Base-by-base conservation (phyloP, 768 basidiomycete genomes). In the Trametes villosa region DNA sequence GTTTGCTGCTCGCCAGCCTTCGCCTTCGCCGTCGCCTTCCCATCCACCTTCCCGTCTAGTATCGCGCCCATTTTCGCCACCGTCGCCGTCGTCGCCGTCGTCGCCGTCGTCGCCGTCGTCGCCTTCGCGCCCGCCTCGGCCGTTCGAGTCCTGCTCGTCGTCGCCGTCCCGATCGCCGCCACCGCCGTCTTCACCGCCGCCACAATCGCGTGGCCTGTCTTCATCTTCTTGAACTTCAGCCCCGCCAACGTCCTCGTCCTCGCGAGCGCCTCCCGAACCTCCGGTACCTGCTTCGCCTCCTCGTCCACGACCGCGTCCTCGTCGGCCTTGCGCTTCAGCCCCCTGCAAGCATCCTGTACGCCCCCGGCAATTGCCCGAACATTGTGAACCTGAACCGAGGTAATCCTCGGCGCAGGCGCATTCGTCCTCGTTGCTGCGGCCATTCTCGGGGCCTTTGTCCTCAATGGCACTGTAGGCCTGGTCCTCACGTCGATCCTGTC, bases 191-290 rank as follows among this genome's bases (percentile, higher is more conserved):
- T 53, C 27, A 17, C 52, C 4, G 41, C 44, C 26, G 38, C 22
- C 29, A 53, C 17, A 17, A 45, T 45, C 20, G 53, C 13, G 29
- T 54, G 53, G 22, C 41, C 45, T 13, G 53, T 54, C 53, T 54
- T 54, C n/a, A 54, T 26, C 53, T 54, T 54, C 53, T 45, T 54
- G 31, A 54, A 54, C 53, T 45, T 54, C 18, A 54, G 53, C 12
- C 53, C 53, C 33, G 36, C 22, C 15, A 52, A 26, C 36, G 50
- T 26, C 50, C 29, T 38, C 2, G 53, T 24, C 53, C 20, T 33
- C 7, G 53, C 30, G 30, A 54, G 53, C 8, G 53, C 53, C 11
- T 54, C 29, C 20, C 9, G 4, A 6, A 45, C 42, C 41, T 34
- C 17, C 9, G 52, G 52, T 31, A 41, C 52, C 5, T 15, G 6